phyloP scores from a whole-genome alignment of 1,139 yeast species.

The Yamadazyma atmosphaerica region DNA sequence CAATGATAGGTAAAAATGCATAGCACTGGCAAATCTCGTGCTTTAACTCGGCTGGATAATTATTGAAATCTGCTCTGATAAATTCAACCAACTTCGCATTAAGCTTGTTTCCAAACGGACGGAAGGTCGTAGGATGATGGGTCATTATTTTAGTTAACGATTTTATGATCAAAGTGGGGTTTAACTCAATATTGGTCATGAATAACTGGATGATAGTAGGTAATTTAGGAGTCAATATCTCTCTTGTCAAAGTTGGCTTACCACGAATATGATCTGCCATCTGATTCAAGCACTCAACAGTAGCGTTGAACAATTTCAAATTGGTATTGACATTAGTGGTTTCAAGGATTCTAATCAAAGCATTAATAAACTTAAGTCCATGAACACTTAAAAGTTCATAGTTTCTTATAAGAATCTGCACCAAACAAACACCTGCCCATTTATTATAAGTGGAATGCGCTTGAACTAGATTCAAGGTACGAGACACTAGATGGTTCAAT shows the following conservation, averaged over 20 bases:
- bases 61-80: conserved; percentile 30
- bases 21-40: conserved; percentile 46
- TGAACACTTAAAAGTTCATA: conserved; percentile 57
- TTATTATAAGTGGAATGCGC: conserved; percentile 49
- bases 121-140: conserved; percentile 74
- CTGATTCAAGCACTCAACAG: conserved; percentile 48
- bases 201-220: conserved; percentile 60
- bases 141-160: conserved; percentile 52
- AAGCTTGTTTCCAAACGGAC: conserved; percentile 71
- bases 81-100: conserved; percentile 44
- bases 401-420: conserved; percentile 50
- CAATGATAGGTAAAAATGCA: conserved; percentile 59
- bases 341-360: conserved; percentile 58
- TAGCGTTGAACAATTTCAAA: conserved; percentile 45
- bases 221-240: conserved; percentile 77
- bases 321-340: conserved; percentile 44
- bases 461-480: conserved; percentile 53
- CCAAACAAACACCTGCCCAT: conserved; percentile 66
- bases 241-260: conserved; percentile 83
- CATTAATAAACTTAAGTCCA: conserved; percentile 58
- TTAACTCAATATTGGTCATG: conserved; percentile 41
- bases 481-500: conserved; percentile 54
- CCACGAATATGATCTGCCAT: conserved; percentile 65
- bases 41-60: conserved; percentile 40
- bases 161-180: conserved; percentile 45